These are phyloP conservation scores for Madurella mycetomatis DNA, from an alignment of 2,329 filamentous ascomycete genomes.

Conservation along the genomic window DNA sequence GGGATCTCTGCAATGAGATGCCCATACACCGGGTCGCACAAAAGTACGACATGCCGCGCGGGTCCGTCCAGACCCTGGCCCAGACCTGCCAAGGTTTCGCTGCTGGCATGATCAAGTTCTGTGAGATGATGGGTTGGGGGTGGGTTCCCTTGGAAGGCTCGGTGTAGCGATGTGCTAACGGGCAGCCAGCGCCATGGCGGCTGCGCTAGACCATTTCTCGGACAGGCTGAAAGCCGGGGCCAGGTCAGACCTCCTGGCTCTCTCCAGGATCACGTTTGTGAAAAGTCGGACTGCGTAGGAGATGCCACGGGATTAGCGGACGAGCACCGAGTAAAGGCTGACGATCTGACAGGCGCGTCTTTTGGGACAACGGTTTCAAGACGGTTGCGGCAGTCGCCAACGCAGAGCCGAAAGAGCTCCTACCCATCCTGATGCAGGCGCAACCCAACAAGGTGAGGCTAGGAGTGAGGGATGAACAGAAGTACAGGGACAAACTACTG, in stretches of 20 bases:
- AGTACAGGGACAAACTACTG: constrained; percentile 59
- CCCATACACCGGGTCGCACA: constrained; percentile 65
- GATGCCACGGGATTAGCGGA: background rate
- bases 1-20: constrained; percentile 72
- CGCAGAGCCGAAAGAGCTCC: constrained; percentile 61
- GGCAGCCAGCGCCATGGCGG: constrained; percentile 57
- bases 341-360: constrained; percentile 42
- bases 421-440: constrained; percentile 69
- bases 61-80: constrained; percentile 65
- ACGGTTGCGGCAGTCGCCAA: constrained; percentile 64
- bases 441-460: constrained; percentile 62
- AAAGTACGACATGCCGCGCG: constrained; percentile 67
- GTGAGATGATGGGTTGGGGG: constrained; percentile 71
- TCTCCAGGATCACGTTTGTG: constrained; percentile 68
- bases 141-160: constrained; percentile 29
- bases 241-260: constrained; percentile 62
- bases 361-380: constrained; percentile 73
- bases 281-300: constrained; percentile 69
- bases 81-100: constrained; percentile 76
- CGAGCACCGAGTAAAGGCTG: constrained; percentile 1
- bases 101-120: constrained; percentile 75
- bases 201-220: constrained; percentile 69
- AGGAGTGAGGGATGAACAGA: constrained; percentile 52
- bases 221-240: constrained; percentile 70
- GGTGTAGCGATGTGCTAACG: constrained; percentile 4